Conservation (phyloP, 2,329 filamentous ascomycete genomes). For the Oidium heveae region DNA sequence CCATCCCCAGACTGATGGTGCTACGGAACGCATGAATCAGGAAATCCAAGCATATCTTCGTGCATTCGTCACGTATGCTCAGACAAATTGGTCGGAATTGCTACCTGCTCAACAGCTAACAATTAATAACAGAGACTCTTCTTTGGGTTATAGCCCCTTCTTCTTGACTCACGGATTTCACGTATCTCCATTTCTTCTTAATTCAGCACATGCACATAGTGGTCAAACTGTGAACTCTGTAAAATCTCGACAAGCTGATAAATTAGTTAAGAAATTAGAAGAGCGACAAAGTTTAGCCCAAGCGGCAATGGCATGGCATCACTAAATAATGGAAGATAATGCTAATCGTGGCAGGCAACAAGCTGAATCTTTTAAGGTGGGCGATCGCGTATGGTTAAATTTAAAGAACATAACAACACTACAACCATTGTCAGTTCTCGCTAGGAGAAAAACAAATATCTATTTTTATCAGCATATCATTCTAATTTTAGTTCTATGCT, state of each 20-base stretch:
- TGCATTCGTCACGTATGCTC: not conserved
- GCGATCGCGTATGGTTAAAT: not conserved
- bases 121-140: constrained; percentile 1
- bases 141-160: not conserved
- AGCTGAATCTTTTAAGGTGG: not conserved
- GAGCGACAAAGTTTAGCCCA: not conserved
- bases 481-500: no score
- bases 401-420: not conserved
- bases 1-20: no score
- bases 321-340: not conserved
- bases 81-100: not conserved
- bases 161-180: not conserved
- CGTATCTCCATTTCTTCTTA: not conserved
- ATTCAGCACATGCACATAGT: no score
- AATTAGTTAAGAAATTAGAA: not conserved
- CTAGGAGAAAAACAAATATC: no score
- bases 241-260: not conserved
- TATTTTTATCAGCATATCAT: no score
- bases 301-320: not conserved
- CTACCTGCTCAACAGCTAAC: not conserved
- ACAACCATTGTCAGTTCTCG: no score
- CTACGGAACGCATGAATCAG: not conserved
- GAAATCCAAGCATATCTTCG: not conserved
- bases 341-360: not conserved
- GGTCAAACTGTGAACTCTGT: not conserved